Percentiles rank a stretch among this genome's conserved stretches.
These are phyloP conservation scores for Russula dissimulans DNA, from an alignment of 768 basidiomycete genomes.

Conservation along the genomic window DNA sequence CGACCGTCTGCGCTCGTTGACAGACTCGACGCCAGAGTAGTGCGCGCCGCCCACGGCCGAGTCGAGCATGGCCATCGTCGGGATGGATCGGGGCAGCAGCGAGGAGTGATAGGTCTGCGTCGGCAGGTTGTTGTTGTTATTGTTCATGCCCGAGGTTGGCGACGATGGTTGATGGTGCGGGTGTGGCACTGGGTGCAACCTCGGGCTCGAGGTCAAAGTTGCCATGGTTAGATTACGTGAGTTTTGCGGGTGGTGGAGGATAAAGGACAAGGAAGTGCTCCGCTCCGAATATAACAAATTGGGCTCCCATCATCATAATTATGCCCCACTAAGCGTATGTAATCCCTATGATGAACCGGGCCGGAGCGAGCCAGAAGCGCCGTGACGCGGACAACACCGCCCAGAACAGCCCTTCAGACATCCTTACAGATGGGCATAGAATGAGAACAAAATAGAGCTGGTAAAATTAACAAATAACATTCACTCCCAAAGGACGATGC, in stretches of 20 bases:
- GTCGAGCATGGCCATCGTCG: constrained; percentile 43
- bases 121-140: constrained; percentile 26
- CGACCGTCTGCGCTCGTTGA: constrained; percentile 23
- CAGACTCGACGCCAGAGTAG: constrained; percentile 45
- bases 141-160: not conserved
- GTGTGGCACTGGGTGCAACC: not conserved
- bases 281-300: not conserved
- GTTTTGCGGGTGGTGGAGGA: not conserved
- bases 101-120: constrained; percentile 40
- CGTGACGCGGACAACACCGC: not conserved
- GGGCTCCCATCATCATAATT: not conserved
- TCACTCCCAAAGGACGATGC: no score
- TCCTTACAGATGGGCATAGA: no score
- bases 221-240: not conserved
- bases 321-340: no score
- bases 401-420: not conserved
- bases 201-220: not conserved
- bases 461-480: no score
- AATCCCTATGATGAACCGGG: not conserved
- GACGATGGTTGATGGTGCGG: not conserved
- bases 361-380: not conserved
- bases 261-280: not conserved
- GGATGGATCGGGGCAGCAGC: constrained; percentile 33
- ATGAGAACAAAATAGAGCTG: no score
- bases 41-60: constrained; percentile 56